Evolutionary conservation across 2,329 filamentous ascomycete species (phyloP), one percentile per base, ranked within the genome.

Genomic region (Microdochium bolleyi): DNA sequence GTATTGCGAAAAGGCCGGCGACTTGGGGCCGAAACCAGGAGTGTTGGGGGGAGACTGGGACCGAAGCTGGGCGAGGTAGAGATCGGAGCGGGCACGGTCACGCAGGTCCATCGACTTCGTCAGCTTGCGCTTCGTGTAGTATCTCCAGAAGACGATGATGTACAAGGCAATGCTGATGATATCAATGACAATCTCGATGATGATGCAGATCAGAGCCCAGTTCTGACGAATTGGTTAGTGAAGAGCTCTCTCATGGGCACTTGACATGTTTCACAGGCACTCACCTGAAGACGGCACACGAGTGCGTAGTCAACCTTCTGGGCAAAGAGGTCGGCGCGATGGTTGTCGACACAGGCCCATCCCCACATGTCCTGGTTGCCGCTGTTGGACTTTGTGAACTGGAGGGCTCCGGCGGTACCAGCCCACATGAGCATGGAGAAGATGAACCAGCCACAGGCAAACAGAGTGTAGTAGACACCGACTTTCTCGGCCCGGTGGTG

Each of bases 21-120:
- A 83, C 68, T 83, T 87, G 68, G 85, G 83, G 27, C 84, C 85
- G 67, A 95, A 91, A 58, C 91, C 91, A 13, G 92, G 92, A 0
- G 92, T 96, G 77, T 96, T 96, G 61, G 92, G 92, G 4, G 91
- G 92, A 24, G 91, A 95, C 73, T 97, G 92, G 21, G 83, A 76
- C 60, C 85, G 86, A 44, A 91, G 82, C 68, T 90, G 87, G 52
- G 87, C 91, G 57, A 97, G 89, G 76, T 97, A 97, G 58, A 99
- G 83, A 68, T 97, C 92, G 56, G 89, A 92, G 57, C 94, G 88
- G 59, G 94, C 94, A 66, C 89, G 88, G 78, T 99, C 94, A 62
- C 94, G 90, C 67, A 88, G 78, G 68, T 95, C 88, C 94, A 99
- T 99, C 57, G 91, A 92, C 80, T 96, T 97, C 72, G 88, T 85